Evolutionary conservation across 2,329 filamentous ascomycete genomes (phyloP).

Genomic region (Zymoseptoria brevis): DNA sequence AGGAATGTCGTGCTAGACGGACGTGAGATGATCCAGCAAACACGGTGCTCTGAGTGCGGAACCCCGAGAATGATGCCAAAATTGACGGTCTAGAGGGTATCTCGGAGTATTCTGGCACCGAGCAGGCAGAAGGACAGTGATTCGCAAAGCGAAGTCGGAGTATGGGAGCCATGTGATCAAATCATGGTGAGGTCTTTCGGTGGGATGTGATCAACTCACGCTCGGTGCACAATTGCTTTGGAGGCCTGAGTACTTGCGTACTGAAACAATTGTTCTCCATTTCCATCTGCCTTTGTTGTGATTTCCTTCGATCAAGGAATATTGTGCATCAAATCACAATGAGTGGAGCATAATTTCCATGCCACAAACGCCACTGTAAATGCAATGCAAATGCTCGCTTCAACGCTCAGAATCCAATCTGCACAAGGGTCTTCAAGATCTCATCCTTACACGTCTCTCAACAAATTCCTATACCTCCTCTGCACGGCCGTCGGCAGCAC

Average conservation of each 20-base stretch:
- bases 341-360: not conserved
- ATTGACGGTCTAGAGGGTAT: not conserved
- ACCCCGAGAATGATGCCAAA: not conserved
- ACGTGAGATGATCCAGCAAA: too few species aligned
- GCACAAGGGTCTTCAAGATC: not conserved
- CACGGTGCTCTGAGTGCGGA: too few species aligned
- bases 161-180: not conserved
- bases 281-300: not conserved
- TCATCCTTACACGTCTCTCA: not conserved
- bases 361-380: not conserved
- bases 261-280: not conserved
- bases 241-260: not conserved
- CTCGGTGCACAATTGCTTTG: not conserved
- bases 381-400: not conserved
- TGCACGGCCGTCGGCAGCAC: constrained; percentile 19
- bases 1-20: too few species aligned
- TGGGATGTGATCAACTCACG: too few species aligned
- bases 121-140: not conserved
- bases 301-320: not conserved
- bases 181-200: not conserved
- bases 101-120: not conserved
- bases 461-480: constrained; percentile 6
- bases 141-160: not conserved
- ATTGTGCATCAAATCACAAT: not conserved
- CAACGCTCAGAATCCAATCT: not conserved